phyloP scores from a whole-genome alignment of 257 asterid genomes.

The Solanum pennellii region DNA sequence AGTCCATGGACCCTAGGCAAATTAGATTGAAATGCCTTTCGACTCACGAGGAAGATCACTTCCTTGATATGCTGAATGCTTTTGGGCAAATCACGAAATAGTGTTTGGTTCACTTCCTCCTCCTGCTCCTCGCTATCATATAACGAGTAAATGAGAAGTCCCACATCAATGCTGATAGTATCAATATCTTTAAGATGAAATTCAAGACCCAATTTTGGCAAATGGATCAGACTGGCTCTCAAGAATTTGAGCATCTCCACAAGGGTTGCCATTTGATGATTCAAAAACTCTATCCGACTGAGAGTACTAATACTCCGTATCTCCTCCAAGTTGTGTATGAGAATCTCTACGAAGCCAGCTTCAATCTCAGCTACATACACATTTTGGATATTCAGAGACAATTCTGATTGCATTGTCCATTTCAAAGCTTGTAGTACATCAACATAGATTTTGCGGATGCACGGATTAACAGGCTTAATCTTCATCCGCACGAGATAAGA shows the following conservation, averaged over 20 bases:
- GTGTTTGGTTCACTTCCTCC: neutral
- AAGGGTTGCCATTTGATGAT: neutral
- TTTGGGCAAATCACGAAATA: neutral
- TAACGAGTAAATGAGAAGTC: neutral
- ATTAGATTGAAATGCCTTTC: neutral
- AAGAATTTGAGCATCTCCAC: neutral
- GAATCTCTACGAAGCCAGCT: neutral
- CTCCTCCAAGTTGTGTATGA: neutral
- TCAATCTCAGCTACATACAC: neutral
- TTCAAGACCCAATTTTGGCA: neutral
- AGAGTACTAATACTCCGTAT: neutral
- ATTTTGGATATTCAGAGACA: neutral
- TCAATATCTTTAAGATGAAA: neutral
- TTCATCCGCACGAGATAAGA: neutral
- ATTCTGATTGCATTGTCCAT: neutral
- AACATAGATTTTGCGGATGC: neutral
- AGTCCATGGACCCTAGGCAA: neutral
- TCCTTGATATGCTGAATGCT: neutral
- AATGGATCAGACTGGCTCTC: neutral
- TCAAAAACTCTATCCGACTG: neutral
- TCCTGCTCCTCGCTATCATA: neutral
- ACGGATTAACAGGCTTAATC: neutral
- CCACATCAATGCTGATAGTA: neutral
- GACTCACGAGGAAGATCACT: neutral
- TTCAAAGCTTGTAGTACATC: neutral